Base-by-base conservation (phyloP, 495 filamentous ascomycete species). In the Cladorrhinum samala region DNA sequence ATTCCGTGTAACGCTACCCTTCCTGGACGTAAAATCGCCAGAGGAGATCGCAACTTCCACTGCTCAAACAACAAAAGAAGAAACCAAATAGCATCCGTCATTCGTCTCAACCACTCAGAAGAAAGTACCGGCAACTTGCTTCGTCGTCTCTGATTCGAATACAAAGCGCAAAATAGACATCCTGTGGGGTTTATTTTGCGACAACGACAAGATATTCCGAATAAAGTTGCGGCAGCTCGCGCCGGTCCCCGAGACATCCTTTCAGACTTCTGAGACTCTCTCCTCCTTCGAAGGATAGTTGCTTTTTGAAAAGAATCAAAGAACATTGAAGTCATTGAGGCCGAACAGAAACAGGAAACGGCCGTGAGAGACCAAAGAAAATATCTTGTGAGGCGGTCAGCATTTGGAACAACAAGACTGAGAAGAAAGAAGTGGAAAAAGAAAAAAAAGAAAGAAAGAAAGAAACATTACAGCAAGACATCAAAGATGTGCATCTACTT, bases 401-500 rank as follows among this genome's bases (percentile, higher is more conserved):
- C 37, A 39, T 13, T 14, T 17, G 39, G 13, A 41, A 41, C 13
- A 41, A 41, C 13, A n/a, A 14, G n/a, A n/a, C n/a, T n/a, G n/a
- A n/a, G n/a, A n/a, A n/a, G n/a, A n/a, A n/a, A n/a, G n/a, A n/a
- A n/a, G n/a, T n/a, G n/a, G n/a, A n/a, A n/a, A n/a, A n/a, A n/a
- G n/a, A n/a, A n/a, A n/a, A n/a, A n/a, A n/a, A n/a, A n/a, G n/a
- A n/a, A n/a, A n/a, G n/a, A n/a, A 41, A n/a, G 36, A 19, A 49
- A 37, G 14, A 23, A 42, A 41, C 18, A 40, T 14, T 21, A 3
- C 23, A 25, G 6, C 3, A 20, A 33, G 33, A 45, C 13, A 36
- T 38, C 13, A 44, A 49, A 49, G 5, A 58, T 58, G 57, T 60
- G 53, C 44, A 52, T 50, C 16, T 56, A 53, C 49, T 54, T 55